A percentile compares a stretch with the other conserved stretches of the same genome.
phyloP scores from a whole-genome alignment of 805 yeast genomes.

The Ogataea saltuana region DNA sequence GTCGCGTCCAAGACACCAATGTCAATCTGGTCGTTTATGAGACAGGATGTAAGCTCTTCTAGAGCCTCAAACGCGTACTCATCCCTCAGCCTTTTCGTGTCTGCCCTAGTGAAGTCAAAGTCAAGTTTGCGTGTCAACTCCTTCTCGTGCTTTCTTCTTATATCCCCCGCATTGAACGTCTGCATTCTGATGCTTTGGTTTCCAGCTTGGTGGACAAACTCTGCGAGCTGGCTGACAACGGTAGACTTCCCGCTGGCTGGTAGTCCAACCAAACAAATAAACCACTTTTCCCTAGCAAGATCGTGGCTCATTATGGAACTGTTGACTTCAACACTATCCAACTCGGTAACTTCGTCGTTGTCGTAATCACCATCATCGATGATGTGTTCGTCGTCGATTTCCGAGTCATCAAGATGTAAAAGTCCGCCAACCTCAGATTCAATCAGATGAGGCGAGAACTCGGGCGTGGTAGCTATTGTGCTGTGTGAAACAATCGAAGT shows the following conservation, averaged over 20 bases:
- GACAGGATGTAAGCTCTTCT: conserved; percentile 70
- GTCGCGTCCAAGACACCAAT: conserved; percentile 88
- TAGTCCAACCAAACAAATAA: conserved; percentile 62
- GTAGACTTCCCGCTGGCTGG: conserved; percentile 93
- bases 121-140: conserved; percentile 24
- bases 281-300: conserved; percentile 30
- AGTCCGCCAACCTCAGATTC: conserved; percentile 33
- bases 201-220: conserved; percentile 22
- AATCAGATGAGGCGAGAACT: conserved; percentile 33
- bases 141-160: conserved; percentile 42
- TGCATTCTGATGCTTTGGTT: conserved; percentile 24
- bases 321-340: conserved; percentile 9
- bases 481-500: conserved; percentile 23
- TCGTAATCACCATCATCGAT: conserved; percentile 10
- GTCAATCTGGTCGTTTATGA: conserved; percentile 75
- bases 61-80: conserved; percentile 94
- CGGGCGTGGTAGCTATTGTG: conserved; percentile 33
- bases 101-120: conserved; percentile 36
- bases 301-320: conserved; percentile 3
- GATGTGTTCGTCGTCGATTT: conserved; percentile 22
- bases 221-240: conserved; percentile 30
- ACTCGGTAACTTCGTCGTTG: conserved; percentile 11
- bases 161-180: conserved; percentile 54
- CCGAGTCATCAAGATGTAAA: conserved; percentile 25
- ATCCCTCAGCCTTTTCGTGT: conserved; percentile 66